phyloP scores from a whole-genome alignment of 176 grass and related monocot species.

The Chloris gayana region DNA sequence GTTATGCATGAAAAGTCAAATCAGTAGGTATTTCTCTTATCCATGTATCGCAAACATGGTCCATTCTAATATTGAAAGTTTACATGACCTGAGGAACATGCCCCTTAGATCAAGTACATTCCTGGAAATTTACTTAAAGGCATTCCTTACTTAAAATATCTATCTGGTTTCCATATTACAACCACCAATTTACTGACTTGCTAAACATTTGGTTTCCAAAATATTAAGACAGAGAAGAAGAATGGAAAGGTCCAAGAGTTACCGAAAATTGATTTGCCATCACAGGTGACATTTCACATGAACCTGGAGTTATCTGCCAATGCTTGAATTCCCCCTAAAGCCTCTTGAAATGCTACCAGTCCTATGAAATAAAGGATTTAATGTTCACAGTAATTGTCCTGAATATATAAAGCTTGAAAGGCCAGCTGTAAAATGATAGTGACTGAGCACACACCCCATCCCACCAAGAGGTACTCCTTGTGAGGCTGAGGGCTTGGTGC shows the following conservation, averaged over 20 bases:
- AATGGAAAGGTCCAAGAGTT: conserved; percentile 38
- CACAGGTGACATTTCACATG: conserved; percentile 81
- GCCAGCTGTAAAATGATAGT: conserved; percentile 23
- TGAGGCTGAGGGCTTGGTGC: conserved; percentile 75
- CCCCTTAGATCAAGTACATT: background rate
- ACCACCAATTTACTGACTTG: background rate
- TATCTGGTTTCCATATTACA: background rate
- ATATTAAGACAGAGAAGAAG: conserved; percentile 26
- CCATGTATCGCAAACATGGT: background rate
- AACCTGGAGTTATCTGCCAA: conserved; percentile 96
- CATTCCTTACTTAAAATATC: too few species aligned
- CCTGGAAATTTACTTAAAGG: background rate
- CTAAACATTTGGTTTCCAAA: background rate
- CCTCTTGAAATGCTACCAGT: conserved; percentile 96
- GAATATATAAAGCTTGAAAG: conserved; percentile 10
- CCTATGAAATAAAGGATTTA: conserved; percentile 48
- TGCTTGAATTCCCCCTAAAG: conserved; percentile 96
- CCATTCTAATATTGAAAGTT: background rate
- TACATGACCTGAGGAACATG: background rate
- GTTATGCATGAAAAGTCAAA: background rate
- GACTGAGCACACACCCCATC: conserved; percentile 72
- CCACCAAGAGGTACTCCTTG: conserved; percentile 96
- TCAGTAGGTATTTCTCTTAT: background rate
- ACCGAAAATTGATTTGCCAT: conserved; percentile 99
- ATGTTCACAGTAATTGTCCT: conserved; percentile 25